Evolutionary conservation across 1,284 basidiomycete species (phyloP), one percentile per base, ranked within the genome.

Genomic region (Lignosus rhinocerotis): DNA sequence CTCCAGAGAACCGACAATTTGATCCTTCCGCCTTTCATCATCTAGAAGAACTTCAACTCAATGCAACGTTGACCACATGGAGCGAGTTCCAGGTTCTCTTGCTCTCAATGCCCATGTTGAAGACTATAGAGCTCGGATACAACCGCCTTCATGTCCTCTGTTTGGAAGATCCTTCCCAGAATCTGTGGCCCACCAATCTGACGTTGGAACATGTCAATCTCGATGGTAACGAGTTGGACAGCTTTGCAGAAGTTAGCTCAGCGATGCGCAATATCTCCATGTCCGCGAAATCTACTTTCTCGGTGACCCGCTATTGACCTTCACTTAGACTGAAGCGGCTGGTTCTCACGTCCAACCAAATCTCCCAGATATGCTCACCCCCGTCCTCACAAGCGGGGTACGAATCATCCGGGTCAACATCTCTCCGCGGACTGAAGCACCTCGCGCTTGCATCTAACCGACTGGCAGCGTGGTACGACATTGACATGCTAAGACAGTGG

Each of bases 1-100:
- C 74, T 11, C 70, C 76, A 10, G 58, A 54, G 7, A 64, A 72
- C 48, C 46, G 67, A 43, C 61, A 59, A 33, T 60, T 68, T 50
- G 72, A 80, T 56, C 49, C 60, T 11, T 57, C 70, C 1, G 81
- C 86, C 0, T 92, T 94, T 70, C 59, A 68, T 1, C 70, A 71
- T 11, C 69, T 96, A 44, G 76, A 75, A 17, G 88, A 92, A 64
- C 75, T 97, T 42, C 84, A 90, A 54, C 73, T 97, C n/a, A 96
- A 92, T 67, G 80, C 78, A 46, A 91, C 90, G 0, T 73, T 87
- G 25, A 79, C 87, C 38, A 76, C 79, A 31, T 96, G 93, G 94
- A 65, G 68, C 38, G 87, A 92, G 64, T 84, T 92, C 76, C 73
- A 79, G 55, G 58, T 65, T 14, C 73, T 90, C 31, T 78, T 80